Percentiles rank a stretch among this genome's conserved stretches.
Conservation (phyloP, 1,284 basidiomycete species). For the Ganoderma lingzhi region DNA sequence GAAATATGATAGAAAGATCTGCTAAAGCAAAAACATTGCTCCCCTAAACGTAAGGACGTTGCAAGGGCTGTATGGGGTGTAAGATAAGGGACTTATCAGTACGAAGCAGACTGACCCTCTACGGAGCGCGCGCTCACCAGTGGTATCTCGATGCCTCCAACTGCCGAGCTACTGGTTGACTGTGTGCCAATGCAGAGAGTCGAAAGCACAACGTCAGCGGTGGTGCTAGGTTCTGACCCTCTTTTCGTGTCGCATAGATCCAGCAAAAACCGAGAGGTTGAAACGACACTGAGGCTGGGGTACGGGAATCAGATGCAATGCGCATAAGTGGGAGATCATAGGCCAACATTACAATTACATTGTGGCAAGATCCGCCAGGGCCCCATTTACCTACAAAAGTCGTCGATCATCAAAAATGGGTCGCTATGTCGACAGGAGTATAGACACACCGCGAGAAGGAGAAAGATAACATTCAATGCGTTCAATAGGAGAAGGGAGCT, state of each 20-base stretch:
- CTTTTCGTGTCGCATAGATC: constrained; percentile 6
- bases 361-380: constrained; percentile 23
- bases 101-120: neutral
- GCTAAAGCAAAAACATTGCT: neutral
- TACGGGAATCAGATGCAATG: too few relatives aligned
- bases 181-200: neutral
- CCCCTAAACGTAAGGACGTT: neutral
- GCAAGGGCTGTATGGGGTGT: neutral
- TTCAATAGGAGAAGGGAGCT: constrained; percentile 19
- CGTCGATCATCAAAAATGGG: too few relatives aligned
- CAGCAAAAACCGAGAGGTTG: constrained; percentile 18
- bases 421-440: neutral
- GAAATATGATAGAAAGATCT: neutral
- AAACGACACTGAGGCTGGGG: constrained; percentile 19
- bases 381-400: constrained; percentile 17
- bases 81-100: neutral
- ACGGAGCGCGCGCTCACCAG: neutral
- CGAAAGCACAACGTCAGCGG: neutral
- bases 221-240: neutral
- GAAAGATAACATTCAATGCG: constrained; percentile 16
- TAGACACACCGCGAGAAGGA: constrained; percentile 14
- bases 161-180: neutral
- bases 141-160: neutral
- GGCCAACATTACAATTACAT: constrained; percentile 17
- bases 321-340: too few relatives aligned